Evolutionary conservation across 2,329 filamentous ascomycete species (phyloP), one percentile per base, ranked within the genome.

Genomic region (Dothidotthia symphoricarpi): DNA sequence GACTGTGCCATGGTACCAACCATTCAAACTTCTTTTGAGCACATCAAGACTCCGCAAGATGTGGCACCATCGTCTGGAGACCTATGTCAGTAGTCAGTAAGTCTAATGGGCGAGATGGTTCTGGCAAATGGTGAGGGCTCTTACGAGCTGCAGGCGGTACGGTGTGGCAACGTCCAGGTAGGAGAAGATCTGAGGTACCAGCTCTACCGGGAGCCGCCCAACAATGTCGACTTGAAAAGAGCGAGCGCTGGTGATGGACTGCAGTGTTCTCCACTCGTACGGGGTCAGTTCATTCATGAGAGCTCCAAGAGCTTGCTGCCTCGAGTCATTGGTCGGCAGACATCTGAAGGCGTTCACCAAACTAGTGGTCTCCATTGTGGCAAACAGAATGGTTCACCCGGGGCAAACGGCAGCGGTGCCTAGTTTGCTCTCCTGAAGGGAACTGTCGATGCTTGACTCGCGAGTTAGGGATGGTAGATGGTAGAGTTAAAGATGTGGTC

Each of bases 161-260:
- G 55, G 40, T 4, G 56, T 47, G 30, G 59, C 24, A 28, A 51
- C 32, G 28, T 63, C 63, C 39, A 71, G 32, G 51, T 65, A 47
- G 22, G 42, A 39, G 41, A 70, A 68, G 12, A 70, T 36, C 4
- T 57, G 43, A 14, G 59, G 51, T 5, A 66, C 51, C 6, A 72
- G 49, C 51, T 72, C 69, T 11, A 64, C 12, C 4, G 69, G 69
- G 24, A 71, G 43, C 1, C 25, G 41, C n/a, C 49, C 55, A 22
- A 71, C 36, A 24, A 68, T 58, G 42, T 71, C 68, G 31, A 38
- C 43, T 9, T 53, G 45, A 42, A 67, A 66, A 25, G 50, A 33
- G 27, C 43, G 57, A 16, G 39, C 31, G 27, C 39, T 37, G 35
- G 52, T 51, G 7, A 45, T 26, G 22, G 39, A 32, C 8, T 53